A percentile compares a stretch with the other conserved stretches of the same genome.
These are phyloP conservation scores for Remersonia thermophila DNA, from an alignment of 2,329 filamentous ascomycete species.

Conservation along the genomic window DNA sequence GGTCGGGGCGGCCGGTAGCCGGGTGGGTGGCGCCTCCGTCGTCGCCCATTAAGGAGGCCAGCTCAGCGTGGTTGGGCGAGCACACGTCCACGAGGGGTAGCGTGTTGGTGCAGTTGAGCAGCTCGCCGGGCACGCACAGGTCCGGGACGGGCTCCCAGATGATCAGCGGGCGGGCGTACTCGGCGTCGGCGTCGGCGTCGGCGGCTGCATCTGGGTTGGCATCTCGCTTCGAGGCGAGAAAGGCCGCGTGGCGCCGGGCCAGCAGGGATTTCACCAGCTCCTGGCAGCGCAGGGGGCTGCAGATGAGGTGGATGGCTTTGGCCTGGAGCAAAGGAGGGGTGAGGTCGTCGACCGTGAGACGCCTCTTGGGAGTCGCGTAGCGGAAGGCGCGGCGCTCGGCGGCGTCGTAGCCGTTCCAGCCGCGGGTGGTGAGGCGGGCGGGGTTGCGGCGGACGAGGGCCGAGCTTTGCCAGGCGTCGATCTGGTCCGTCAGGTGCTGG, in stretches of 20 bases:
- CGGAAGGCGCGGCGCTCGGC: slow-evolving; percentile 64
- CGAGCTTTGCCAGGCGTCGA: slow-evolving; percentile 65
- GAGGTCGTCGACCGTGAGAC: slow-evolving; percentile 63
- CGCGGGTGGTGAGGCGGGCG: slow-evolving; percentile 66
- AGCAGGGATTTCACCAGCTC: slow-evolving; percentile 63
- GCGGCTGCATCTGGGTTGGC: neutral
- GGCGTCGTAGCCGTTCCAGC: slow-evolving; percentile 80
- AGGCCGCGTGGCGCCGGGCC: slow-evolving; percentile 32
- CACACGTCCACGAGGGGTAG: slow-evolving; percentile 50
- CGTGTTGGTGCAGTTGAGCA: slow-evolving; percentile 52
- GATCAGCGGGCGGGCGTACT: slow-evolving; percentile 52
- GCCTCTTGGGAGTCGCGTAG: slow-evolving; percentile 77
- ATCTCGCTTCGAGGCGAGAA: neutral
- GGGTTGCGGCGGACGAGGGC: slow-evolving; percentile 55
- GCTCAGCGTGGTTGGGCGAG: slow-evolving; percentile 76
- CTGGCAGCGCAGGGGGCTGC: slow-evolving; percentile 64
- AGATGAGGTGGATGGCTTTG: slow-evolving; percentile 78
- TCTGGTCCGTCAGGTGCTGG: slow-evolving; percentile 43
- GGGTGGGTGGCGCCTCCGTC: slow-evolving; percentile 40
- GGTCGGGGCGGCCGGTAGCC: slow-evolving; percentile 36
- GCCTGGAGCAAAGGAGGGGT: slow-evolving; percentile 53
- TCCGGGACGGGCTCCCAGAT: slow-evolving; percentile 96
- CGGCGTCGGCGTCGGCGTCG: slow-evolving; percentile 3
- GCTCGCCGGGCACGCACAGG: slow-evolving; percentile 59
- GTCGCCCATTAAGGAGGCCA: slow-evolving; percentile 72